phyloP scores from a whole-genome alignment of 2,329 filamentous ascomycete species.

The Phialocephala subalpina region DNA sequence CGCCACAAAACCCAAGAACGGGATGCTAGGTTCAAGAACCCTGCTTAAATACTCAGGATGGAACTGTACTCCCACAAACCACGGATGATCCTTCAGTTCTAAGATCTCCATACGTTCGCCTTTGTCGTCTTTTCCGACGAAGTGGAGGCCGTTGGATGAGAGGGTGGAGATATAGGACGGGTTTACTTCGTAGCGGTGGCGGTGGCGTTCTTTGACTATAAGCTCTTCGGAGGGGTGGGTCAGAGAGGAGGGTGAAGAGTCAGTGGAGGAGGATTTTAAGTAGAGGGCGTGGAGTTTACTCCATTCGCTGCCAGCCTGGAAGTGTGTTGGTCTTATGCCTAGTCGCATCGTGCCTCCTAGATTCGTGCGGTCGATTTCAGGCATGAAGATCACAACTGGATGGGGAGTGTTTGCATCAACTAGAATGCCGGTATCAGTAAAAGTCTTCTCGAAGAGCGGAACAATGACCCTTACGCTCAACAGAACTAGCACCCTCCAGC shows the following conservation, averaged over 20 bases:
- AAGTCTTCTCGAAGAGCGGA: neutral
- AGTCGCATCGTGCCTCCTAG: slow-evolving; percentile 75
- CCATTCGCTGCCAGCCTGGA: slow-evolving; percentile 80
- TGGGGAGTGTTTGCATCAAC: slow-evolving; percentile 38
- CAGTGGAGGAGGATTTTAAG: slow-evolving; percentile 25
- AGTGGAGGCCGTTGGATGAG: slow-evolving; percentile 72
- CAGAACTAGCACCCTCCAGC: slow-evolving; percentile 51
- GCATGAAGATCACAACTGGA: slow-evolving; percentile 84
- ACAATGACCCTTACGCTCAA: slow-evolving; percentile 25
- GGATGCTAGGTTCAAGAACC: slow-evolving; percentile 75
- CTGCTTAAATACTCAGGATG: slow-evolving; percentile 86
- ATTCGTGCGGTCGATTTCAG: slow-evolving; percentile 77
- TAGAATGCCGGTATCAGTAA: neutral
- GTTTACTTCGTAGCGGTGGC: slow-evolving; percentile 91
- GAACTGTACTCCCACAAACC: slow-evolving; percentile 85
- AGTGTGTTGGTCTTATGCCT: slow-evolving; percentile 75
- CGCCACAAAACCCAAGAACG: slow-evolving; percentile 80
- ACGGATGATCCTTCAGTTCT: slow-evolving; percentile 83
- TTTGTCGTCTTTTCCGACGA: slow-evolving; percentile 80
- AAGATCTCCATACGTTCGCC: slow-evolving; percentile 84
- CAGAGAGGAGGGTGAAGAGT: no score
- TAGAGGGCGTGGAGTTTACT: slow-evolving; percentile 79
- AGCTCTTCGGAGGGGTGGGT: slow-evolving; percentile 50
- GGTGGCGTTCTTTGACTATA: slow-evolving; percentile 75
- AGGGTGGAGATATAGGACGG: slow-evolving; percentile 75